Conservation (phyloP, 257 asterid species). For the Prunella vulgaris region DNA sequence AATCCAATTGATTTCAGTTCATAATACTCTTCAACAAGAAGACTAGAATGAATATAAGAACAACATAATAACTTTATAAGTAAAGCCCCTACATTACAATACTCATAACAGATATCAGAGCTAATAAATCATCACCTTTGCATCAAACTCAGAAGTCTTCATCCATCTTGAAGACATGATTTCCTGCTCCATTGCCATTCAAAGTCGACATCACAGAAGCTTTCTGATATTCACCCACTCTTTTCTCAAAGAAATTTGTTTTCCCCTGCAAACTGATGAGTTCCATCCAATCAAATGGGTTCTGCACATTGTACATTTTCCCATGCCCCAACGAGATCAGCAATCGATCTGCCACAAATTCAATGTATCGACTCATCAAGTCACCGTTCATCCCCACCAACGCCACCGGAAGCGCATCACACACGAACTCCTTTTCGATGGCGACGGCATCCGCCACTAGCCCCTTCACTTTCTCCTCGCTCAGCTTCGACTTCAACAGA, state of each 20-base stretch:
- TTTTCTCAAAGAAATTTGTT: slow-evolving; percentile 91
- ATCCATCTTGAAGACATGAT: slow-evolving; percentile 61
- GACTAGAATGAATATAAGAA: neutral
- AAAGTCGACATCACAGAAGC: slow-evolving; percentile 74
- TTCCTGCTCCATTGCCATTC: slow-evolving; percentile 45
- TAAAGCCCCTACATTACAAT: neutral
- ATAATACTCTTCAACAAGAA: neutral
- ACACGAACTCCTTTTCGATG: slow-evolving; percentile 76
- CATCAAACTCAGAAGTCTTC: slow-evolving; percentile 59
- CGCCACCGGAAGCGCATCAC: slow-evolving; percentile 82
- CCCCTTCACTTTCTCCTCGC: slow-evolving; percentile 67
- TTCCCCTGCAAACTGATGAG: slow-evolving; percentile 89
- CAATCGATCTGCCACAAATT: slow-evolving; percentile 83
- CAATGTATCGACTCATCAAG: slow-evolving; percentile 73
- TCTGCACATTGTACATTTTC: slow-evolving; percentile 53
- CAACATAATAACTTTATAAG: neutral
- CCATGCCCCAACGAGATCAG: slow-evolving; percentile 60
- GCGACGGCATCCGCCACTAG: slow-evolving; percentile 65
- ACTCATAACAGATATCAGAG: neutral
- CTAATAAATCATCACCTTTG: neutral
- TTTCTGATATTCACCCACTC: slow-evolving; percentile 95
- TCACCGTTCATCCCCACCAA: slow-evolving; percentile 79
- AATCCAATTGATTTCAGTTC: neutral
- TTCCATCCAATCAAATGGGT: slow-evolving; percentile 98
- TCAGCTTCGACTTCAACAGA: slow-evolving; percentile 55